Evolutionary conservation across 1,139 yeast genomes (phyloP).

Genomic region (Zhuliangozyma parablackwelliae): DNA sequence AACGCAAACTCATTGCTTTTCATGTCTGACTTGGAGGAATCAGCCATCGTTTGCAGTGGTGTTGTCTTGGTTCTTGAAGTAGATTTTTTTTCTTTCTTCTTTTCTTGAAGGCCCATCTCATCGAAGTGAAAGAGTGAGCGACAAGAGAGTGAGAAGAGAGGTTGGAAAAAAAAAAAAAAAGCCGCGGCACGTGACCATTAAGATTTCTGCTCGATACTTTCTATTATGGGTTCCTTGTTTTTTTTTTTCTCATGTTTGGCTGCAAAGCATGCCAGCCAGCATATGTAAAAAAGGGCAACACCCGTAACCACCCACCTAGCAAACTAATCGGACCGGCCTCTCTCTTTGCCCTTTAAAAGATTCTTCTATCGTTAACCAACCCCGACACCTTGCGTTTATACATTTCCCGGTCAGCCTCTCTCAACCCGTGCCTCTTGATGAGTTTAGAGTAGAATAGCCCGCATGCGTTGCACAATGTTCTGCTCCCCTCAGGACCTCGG

Average conservation of each 20-base stretch:
- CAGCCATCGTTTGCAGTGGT: slow-evolving; percentile 11
- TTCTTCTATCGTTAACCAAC: slow-evolving; percentile 16
- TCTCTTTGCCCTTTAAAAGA: slow-evolving; percentile 5
- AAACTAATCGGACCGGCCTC: background rate
- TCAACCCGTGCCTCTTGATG: slow-evolving; percentile 22
- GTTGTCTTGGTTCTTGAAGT: background rate
- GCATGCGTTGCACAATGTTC: slow-evolving; percentile 45
- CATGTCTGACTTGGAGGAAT: slow-evolving; percentile 15
- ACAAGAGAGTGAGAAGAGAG: background rate
- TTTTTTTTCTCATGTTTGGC: background rate
- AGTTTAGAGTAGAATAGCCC: slow-evolving; percentile 39
- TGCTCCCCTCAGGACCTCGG: slow-evolving; percentile 40
- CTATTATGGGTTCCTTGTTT: background rate
- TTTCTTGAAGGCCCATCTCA: no score
- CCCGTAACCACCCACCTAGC: background rate
- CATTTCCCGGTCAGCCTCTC: slow-evolving; percentile 24
- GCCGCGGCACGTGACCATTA: background rate
- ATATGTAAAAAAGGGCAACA: background rate
- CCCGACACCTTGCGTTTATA: slow-evolving; percentile 20
- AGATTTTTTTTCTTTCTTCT: no score
- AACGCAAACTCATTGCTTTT: slow-evolving; percentile 65
- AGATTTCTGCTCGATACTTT: background rate
- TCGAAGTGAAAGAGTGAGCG: background rate
- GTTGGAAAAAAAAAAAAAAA: slow-evolving; percentile 2
- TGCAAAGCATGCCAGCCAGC: background rate